These are phyloP conservation scores for Aspergillus cavernicola DNA, from an alignment of 495 filamentous ascomycete genomes.

Conservation along the genomic window DNA sequence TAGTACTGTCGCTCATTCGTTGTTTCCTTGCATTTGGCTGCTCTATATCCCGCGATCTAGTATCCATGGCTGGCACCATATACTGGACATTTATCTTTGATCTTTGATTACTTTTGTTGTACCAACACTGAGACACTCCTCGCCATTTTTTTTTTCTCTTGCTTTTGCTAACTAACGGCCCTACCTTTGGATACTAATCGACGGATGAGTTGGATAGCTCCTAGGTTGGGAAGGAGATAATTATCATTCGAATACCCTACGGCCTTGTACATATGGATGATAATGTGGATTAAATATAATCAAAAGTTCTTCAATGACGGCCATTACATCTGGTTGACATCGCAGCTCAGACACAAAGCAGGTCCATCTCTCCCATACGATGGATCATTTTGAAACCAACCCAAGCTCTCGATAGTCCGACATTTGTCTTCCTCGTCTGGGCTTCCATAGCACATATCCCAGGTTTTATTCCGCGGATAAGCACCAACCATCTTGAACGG, in stretches of 20 bases:
- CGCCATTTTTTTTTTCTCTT: background rate
- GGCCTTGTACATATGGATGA: conserved; percentile 13
- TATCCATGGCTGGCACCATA: conserved; percentile 11
- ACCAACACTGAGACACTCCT: background rate
- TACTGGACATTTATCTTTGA: background rate
- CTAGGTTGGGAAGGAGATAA: background rate
- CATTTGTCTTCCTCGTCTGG: conserved; percentile 49
- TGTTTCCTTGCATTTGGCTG: conserved; percentile 1
- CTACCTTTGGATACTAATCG: background rate
- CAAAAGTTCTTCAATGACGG: background rate
- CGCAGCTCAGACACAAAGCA: conserved; percentile 31
- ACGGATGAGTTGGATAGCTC: background rate
- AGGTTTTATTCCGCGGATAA: conserved; percentile 55
- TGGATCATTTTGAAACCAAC: conserved; percentile 58
- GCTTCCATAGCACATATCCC: conserved; percentile 70
- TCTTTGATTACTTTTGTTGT: conserved; percentile 1
- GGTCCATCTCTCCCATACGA: conserved; percentile 57
- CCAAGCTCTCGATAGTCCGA: conserved; percentile 39
- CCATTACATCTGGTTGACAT: background rate
- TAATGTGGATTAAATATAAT: conserved; percentile 11
- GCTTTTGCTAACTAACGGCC: conserved; percentile 1
- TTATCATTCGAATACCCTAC: conserved; percentile 10
- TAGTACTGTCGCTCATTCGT: background rate
- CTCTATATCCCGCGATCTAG: background rate
- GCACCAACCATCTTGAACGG: conserved; percentile 65